Percentiles rank a stretch among this genome's conserved stretches.
Evolutionary conservation across 345 rosid species (phyloP).

Genomic region (Streptanthus diversifolius): DNA sequence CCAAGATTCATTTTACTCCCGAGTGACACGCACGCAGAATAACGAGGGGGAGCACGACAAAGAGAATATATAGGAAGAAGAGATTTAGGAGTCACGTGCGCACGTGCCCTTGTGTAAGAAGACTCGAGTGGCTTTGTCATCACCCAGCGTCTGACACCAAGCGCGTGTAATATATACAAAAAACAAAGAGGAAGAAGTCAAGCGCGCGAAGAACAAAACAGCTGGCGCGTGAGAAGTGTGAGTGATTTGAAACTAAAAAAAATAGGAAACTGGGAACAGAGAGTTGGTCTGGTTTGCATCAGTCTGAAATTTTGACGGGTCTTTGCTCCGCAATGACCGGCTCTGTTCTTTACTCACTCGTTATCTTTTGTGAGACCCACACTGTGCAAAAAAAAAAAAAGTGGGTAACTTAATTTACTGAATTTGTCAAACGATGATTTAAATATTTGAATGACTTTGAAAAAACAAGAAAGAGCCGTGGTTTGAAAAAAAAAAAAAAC

Average conservation of each 20-base stretch:
- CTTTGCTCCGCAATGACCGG: slow-evolving; percentile 77
- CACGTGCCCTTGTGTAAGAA: slow-evolving; percentile 61
- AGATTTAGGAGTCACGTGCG: slow-evolving; percentile 64
- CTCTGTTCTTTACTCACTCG: slow-evolving; percentile 29
- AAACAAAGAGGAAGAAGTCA: neutral
- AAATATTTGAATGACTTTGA: neutral
- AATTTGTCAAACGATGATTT: neutral
- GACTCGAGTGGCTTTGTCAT: slow-evolving; percentile 27
- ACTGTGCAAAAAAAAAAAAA: neutral
- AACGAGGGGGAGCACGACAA: slow-evolving; percentile 33
- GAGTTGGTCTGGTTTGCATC: slow-evolving; percentile 30
- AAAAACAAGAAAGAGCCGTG: neutral
- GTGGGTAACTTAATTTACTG: neutral
- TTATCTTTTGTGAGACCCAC: slow-evolving; percentile 33
- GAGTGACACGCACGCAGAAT: slow-evolving; percentile 33
- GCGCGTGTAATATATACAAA: neutral
- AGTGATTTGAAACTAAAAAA: neutral
- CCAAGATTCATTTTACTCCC: slow-evolving; percentile 22
- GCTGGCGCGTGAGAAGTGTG: slow-evolving; percentile 14
- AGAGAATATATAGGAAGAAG: slow-evolving; percentile 36
- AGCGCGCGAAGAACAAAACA: neutral
- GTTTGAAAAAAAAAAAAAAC: neutral
- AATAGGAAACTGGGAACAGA: neutral
- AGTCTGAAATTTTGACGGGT: slow-evolving; percentile 33
- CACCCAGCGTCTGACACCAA: neutral